Base-by-base conservation (phyloP, 2,329 filamentous ascomycete genomes). In the Microcera coccophila region DNA sequence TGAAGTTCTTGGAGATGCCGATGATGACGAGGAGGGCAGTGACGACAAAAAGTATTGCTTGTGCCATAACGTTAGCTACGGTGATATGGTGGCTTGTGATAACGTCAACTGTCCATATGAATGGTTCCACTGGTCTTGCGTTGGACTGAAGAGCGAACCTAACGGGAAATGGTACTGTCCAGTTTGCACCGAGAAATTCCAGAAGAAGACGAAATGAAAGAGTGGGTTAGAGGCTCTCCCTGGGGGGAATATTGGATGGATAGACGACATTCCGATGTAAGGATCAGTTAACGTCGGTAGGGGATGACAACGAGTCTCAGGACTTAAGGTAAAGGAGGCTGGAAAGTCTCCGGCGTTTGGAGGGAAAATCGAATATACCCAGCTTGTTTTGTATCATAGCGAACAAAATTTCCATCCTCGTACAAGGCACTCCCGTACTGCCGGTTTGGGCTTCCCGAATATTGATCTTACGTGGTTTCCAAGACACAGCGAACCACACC, bases 51-150 rank as follows among this genome's bases (percentile, higher is more conserved):
- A 88, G 63, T 93, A 93, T 67, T 93, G 87, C 67, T 75, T 84
- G 21, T 93, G 87, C 64, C 84, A 90, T 62, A 85, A 85, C 56
- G 84, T 90, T 52, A 89, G 85, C 64, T 90, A 87, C 60, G 87
- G 87, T 48, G 85, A 91, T 60, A 93, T 93, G 87, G 87, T 93
- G 50, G 87, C 86, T 21, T 93, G 87, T 69, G 87, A 93, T 70
- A 91, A 91, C 63, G 81, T 85, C 44, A 76, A 83, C 52, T 93
- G 87, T 65, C 81, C 82, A 36, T 87, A 80, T 59, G 87, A 93
- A 68, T 93, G 87, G 87, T 93, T 93, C 64, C 87, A 93, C 67
- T 93, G 87, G 85, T 81, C 73, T 33, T 85, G 82, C 55, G 82
- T 85, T 38, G 79, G 81, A 16, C 71, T 85, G 22, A 84, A 82